These are phyloP conservation scores for Polytrichum commune DNA, from an alignment of 225 moss, liverwort and hornwort genomes.

Conservation along the genomic window DNA sequence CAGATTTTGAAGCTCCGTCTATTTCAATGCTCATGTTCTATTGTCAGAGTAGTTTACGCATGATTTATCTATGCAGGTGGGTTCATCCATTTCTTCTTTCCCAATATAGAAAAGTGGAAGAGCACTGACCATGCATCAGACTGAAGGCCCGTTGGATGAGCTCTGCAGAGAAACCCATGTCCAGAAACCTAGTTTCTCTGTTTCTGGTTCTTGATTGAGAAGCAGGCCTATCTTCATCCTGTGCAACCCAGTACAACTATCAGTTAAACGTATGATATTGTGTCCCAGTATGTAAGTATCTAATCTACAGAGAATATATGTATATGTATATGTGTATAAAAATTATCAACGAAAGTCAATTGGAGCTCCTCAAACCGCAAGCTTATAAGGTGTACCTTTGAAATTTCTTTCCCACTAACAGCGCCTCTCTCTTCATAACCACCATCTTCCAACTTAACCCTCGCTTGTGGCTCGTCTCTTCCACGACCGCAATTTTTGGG, in stretches of 20 bases:
- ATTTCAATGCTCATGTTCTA: not conserved
- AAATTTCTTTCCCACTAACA: not conserved
- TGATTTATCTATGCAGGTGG: too few relatives aligned
- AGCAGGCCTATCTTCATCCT: slow-evolving; percentile 5
- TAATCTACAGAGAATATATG: too few relatives aligned
- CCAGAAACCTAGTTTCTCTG: slow-evolving; percentile 18
- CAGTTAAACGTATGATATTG: too few relatives aligned
- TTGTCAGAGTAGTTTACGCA: too few relatives aligned
- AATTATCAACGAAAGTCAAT: too few relatives aligned
- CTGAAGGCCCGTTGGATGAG: slow-evolving; percentile 22
- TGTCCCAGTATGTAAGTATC: too few relatives aligned
- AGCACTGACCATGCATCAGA: slow-evolving; percentile 26
- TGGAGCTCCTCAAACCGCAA: too few relatives aligned
- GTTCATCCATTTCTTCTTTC: too few relatives aligned
- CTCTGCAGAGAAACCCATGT: slow-evolving; percentile 31
- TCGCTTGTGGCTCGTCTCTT: not conserved
- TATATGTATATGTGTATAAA: too few relatives aligned
- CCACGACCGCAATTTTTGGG: not conserved
- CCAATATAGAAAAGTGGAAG: too few relatives aligned
- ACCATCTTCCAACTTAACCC: not conserved
- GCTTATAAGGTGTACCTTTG: too few relatives aligned
- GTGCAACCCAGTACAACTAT: not conserved
- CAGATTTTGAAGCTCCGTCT: not conserved
- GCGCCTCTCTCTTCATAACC: not conserved
- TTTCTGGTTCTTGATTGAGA: not conserved